Base-by-base conservation (phyloP, 106 monocot species). In the Agapanthus africanus region DNA sequence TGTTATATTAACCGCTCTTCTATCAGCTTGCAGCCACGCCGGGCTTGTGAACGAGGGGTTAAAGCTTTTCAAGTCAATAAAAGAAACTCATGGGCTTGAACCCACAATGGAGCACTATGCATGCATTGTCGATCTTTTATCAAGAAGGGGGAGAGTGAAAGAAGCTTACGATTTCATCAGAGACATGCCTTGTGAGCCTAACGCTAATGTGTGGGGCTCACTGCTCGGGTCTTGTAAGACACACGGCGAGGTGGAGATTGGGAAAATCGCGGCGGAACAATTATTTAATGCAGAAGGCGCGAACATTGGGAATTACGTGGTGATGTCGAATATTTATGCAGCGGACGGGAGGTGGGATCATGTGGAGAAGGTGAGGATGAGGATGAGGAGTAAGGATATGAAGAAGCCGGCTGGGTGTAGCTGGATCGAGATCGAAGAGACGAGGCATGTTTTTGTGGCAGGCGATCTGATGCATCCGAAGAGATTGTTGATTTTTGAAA, bases 291-390 rank as follows among this genome's bases (percentile, higher is more conserved):
- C 75, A 7, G 87, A 87, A 39, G 75, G 27, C 0, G 71, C 22
- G 77, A 78, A 87, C 37, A 73, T 84, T 26, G 91, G 91, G 33
- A 87, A 84, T 47, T 87, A 84, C 67, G 82, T 87, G 30, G 77
- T 84, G 37, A 82, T 91, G 87, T 91, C 87, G 19, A 91, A 91
- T 28, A 91, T 91, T 7, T 91, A 82, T 72, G 91, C 87, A 11
- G 84, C 87, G 11, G 79, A 70, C 46, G 77, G 68, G 72, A 84
- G 41, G 9, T 91, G 91, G 91, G 82, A 87, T 60, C 67, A 75
- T 19, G 91, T 91, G 39, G 91, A 87, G 73, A 51, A 75, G n/a
- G 71, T 91, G 15, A 71, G 91, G 49, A 68, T 44, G 34, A 39
- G 84, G 62, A 79, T 91, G 78, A 91, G 78, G 71, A 59, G 49